These are phyloP conservation scores for Epithemia pelagica DNA, from an alignment of 108 stramenopile species.

Conservation along the genomic window DNA sequence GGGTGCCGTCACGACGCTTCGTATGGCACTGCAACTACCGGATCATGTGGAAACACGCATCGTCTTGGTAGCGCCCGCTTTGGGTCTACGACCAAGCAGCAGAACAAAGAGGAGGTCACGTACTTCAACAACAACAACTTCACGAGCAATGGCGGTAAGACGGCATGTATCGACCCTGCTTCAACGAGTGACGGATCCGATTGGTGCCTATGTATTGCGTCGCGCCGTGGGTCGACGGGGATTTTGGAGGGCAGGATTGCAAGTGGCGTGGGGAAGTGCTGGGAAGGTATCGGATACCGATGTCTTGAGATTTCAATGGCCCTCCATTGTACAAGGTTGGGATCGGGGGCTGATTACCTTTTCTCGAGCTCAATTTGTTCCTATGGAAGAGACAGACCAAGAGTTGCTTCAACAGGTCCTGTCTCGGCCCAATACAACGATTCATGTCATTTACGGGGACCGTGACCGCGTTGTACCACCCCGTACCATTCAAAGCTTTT, in stretches of 20 bases:
- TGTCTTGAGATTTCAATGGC: conserved; percentile 76
- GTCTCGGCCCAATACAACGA: conserved; percentile 30
- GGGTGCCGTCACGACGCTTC: conserved; percentile 54
- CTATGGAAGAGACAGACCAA: conserved; percentile 26
- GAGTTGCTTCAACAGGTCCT: conserved; percentile 33
- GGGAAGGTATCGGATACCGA: conserved; percentile 45
- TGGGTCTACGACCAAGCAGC: conserved; percentile 20
- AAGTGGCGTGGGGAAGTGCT: conserved; percentile 59
- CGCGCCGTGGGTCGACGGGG: conserved; percentile 47
- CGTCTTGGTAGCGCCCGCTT: conserved; percentile 65
- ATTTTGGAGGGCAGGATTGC: conserved; percentile 61
- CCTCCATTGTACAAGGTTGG: conserved; percentile 74
- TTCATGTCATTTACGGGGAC: conserved; percentile 49
- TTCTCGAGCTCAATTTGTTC: conserved; percentile 23
- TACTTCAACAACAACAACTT: background rate
- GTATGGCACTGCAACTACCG: conserved; percentile 47
- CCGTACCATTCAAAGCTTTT: conserved; percentile 18
- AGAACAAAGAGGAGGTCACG: background rate
- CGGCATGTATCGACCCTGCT: background rate
- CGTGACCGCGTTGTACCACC: conserved; percentile 46
- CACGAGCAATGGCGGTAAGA: background rate
- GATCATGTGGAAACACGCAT: conserved; percentile 26
- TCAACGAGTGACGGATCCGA: conserved; percentile 23
- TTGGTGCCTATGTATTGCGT: conserved; percentile 41
- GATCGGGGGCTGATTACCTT: conserved; percentile 65